A percentile compares a stretch with the other conserved stretches of the same genome.
phyloP scores from a whole-genome alignment of 148 eudicot species.

The Rhododendron molle region DNA sequence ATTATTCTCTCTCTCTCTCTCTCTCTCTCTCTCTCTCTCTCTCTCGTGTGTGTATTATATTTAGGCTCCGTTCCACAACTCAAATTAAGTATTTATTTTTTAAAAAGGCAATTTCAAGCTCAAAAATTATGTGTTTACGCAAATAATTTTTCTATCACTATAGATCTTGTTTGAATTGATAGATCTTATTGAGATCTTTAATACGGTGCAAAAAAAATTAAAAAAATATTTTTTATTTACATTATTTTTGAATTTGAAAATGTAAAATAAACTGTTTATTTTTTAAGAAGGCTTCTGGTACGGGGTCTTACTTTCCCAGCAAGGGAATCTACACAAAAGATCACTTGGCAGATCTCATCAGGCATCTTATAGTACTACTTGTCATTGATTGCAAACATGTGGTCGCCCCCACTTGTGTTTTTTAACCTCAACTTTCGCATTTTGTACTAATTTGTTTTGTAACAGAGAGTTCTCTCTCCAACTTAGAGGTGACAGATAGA shows the following conservation, averaged over 20 bases:
- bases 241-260: too few species aligned
- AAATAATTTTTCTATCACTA: too few species aligned
- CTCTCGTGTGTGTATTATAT: background rate
- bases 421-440: background rate
- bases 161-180: too few species aligned
- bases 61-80: too few species aligned
- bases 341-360: background rate
- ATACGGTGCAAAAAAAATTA: too few species aligned
- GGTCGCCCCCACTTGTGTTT: background rate
- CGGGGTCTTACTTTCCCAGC: background rate
- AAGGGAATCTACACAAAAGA: background rate
- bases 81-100: too few species aligned
- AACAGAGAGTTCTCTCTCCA: background rate
- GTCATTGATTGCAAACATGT: background rate
- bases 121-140: too few species aligned
- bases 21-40: conserved; percentile 1
- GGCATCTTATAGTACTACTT: background rate
- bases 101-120: too few species aligned
- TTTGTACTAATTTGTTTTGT: background rate
- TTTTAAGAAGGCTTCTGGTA: too few species aligned
- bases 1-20: background rate
- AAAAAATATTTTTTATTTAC: too few species aligned
- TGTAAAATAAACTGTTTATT: too few species aligned
- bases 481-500: background rate
- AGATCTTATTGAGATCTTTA: too few species aligned